Evolutionary conservation across 1,284 basidiomycete species (phyloP).

Genomic region (Trametes hirsuta): DNA sequence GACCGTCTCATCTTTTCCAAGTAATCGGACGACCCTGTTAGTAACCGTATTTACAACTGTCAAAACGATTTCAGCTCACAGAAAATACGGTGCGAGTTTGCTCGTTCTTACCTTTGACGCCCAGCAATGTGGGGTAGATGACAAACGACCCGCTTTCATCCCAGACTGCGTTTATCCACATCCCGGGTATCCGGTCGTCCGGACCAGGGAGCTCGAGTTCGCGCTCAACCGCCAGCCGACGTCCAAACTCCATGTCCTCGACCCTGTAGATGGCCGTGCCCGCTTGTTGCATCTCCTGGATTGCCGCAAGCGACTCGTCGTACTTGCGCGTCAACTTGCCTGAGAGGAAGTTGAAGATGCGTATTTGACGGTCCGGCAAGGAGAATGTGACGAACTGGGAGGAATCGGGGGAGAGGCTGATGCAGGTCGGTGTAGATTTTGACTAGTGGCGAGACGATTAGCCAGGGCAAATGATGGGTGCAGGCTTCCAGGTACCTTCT

Average conservation of each 20-base stretch:
- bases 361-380: conserved; percentile 89
- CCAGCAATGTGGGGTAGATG: conserved; percentile 90
- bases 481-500: conserved; percentile 66
- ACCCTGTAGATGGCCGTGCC: conserved; percentile 89
- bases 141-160: conserved; percentile 97
- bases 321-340: conserved; percentile 93
- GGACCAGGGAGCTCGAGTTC: conserved; percentile 84
- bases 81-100: no score
- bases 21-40: conserved; percentile 86
- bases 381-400: conserved; percentile 92
- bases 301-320: conserved; percentile 91
- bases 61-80: not conserved
- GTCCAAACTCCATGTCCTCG: conserved; percentile 99
- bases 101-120: conserved; percentile 82
- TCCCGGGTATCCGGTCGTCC: conserved; percentile 68
- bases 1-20: conserved; percentile 95
- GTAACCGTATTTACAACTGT: conserved; percentile 93
- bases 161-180: conserved; percentile 90
- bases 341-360: conserved; percentile 89
- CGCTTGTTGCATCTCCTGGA: conserved; percentile 97
- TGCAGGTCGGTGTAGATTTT: conserved; percentile 88
- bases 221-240: conserved; percentile 88
- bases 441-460: conserved; percentile 53
- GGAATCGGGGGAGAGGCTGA: conserved; percentile 89
- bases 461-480: not conserved